Conservation (phyloP, 164 flowering plant species). For the Vitis riparia region DNA sequence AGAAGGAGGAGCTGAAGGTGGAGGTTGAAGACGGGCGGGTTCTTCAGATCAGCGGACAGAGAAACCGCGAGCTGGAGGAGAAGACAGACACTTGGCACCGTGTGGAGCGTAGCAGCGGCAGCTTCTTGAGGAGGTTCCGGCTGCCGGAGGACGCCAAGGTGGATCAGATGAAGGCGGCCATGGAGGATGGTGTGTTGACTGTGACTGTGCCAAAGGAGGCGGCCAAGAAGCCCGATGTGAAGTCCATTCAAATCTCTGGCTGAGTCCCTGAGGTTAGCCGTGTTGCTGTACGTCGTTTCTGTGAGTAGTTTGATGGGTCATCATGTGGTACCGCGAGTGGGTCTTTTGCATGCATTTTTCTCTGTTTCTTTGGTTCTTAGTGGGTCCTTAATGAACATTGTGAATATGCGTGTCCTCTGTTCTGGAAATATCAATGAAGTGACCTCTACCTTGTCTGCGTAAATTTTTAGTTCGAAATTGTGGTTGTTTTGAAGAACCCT, state of each 20-base stretch:
- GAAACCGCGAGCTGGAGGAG: conserved; percentile 37
- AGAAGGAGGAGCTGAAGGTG: conserved; percentile 43
- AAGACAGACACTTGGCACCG: conserved; percentile 42
- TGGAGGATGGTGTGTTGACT: conserved; percentile 29
- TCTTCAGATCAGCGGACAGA: conserved; percentile 39
- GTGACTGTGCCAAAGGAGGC: conserved; percentile 24
- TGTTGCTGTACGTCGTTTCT: not conserved
- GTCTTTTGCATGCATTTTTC: no score
- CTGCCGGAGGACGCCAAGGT: conserved; percentile 40
- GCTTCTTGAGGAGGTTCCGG: conserved; percentile 33
- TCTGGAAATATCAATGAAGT: no score
- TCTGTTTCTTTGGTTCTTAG: no score
- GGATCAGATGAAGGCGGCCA: conserved; percentile 32
- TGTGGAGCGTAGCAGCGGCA: conserved; percentile 39
- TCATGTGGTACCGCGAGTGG: no score
- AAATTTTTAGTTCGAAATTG: no score
- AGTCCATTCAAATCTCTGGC: conserved; percentile 26
- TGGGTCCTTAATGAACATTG: no score
- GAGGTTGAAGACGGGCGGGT: conserved; percentile 39
- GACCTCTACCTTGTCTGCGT: no score
- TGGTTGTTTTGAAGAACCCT: no score
- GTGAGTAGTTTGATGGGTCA: not conserved
- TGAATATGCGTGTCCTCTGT: no score
- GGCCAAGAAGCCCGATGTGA: conserved; percentile 20
- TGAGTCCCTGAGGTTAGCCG: not conserved